Percentiles rank a stretch among this genome's conserved stretches.
phyloP scores from a whole-genome alignment of 257 asterid species.

The Cruciata laevipes region DNA sequence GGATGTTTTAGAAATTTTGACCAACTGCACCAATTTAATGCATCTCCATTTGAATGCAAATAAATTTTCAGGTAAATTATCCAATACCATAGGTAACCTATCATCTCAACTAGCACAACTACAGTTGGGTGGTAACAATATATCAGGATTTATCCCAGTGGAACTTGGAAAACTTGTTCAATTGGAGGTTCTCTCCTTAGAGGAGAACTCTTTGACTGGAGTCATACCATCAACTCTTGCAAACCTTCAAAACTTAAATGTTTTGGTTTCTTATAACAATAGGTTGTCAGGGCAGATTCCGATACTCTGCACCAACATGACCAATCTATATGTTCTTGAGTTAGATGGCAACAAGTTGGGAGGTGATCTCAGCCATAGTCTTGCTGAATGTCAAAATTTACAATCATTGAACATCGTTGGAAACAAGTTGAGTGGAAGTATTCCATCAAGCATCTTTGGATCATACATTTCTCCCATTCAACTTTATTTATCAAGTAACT shows the following conservation, averaged over 20 bases:
- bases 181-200: slow-evolving; percentile 1
- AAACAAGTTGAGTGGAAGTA: slow-evolving; percentile 22
- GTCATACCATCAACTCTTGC: slow-evolving; percentile 27
- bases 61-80: no score
- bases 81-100: no score
- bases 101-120: no score
- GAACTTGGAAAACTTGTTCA: slow-evolving; percentile 22
- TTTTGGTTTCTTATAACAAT: background rate
- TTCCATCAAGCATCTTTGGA: slow-evolving; percentile 9
- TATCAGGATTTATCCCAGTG: slow-evolving; percentile 20
- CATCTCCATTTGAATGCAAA: no score
- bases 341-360: slow-evolving; percentile 10
- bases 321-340: slow-evolving; percentile 8
- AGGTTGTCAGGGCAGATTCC: background rate
- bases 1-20: background rate
- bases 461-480: slow-evolving; percentile 9
- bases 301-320: slow-evolving; percentile 7
- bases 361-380: slow-evolving; percentile 19
- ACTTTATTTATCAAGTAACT: slow-evolving; percentile 20
- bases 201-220: slow-evolving; percentile 14
- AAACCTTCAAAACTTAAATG: slow-evolving; percentile 7
- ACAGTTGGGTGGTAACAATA: background rate
- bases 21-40: no score
- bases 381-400: slow-evolving; percentile 14
- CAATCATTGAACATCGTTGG: slow-evolving; percentile 10